A percentile compares a stretch with the other conserved stretches of the same genome.
Conservation (phyloP, 2,329 filamentous ascomycete species). For the Eutypella sp. region DNA sequence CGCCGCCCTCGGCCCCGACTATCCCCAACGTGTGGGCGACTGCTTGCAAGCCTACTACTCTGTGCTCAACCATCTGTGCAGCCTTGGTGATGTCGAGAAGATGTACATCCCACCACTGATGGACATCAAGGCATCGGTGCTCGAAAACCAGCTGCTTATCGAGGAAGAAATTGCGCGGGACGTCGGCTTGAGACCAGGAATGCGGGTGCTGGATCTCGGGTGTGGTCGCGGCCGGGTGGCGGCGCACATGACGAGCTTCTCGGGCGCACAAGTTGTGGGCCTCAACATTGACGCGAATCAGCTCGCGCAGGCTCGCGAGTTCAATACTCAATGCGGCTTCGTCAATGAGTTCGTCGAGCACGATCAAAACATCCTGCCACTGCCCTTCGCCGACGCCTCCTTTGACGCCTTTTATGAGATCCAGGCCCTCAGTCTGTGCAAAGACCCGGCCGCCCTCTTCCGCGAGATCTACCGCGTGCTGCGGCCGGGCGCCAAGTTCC, state of each 20-base stretch:
- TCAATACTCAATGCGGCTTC: slow-evolving; percentile 27
- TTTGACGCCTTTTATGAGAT: slow-evolving; percentile 54
- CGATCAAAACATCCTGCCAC: slow-evolving; percentile 47
- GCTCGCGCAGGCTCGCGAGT: slow-evolving; percentile 26
- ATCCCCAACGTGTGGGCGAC: slow-evolving; percentile 45
- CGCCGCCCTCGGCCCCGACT: slow-evolving; percentile 41
- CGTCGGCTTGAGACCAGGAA: slow-evolving; percentile 39
- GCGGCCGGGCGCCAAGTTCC: slow-evolving; percentile 45
- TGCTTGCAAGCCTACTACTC: slow-evolving; percentile 49
- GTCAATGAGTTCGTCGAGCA: slow-evolving; percentile 43
- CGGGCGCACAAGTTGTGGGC: slow-evolving; percentile 43
- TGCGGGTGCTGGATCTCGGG: slow-evolving; percentile 46
- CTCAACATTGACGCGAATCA: slow-evolving; percentile 52
- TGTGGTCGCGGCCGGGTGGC: slow-evolving; percentile 50
- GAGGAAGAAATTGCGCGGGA: slow-evolving; percentile 45
- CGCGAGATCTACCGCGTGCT: slow-evolving; percentile 43
- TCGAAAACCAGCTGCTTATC: slow-evolving; percentile 49
- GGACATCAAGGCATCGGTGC: slow-evolving; percentile 43
- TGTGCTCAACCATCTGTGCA: slow-evolving; percentile 50
- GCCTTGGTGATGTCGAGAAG: slow-evolving; percentile 51
- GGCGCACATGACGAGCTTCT: slow-evolving; percentile 46
- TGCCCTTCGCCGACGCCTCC: slow-evolving; percentile 42
- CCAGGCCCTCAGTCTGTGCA: slow-evolving; percentile 51
- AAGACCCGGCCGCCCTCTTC: slow-evolving; percentile 42
- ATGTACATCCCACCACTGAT: slow-evolving; percentile 54